Evolutionary conservation across 345 rosid species (phyloP).

Genomic region (Eucalyptus albens): DNA sequence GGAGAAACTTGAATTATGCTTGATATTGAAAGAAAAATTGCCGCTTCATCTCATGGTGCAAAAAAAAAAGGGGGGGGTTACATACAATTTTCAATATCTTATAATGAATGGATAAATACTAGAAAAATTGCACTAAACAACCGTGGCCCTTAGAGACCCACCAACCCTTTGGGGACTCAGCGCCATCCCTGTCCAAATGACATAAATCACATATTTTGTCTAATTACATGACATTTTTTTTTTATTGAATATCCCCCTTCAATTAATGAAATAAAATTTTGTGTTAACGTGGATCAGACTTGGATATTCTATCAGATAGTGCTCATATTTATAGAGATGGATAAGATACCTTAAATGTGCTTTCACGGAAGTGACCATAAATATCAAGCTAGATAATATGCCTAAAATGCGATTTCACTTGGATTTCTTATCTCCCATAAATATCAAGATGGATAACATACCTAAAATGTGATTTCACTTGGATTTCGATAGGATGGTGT

Average conservation of each 20-base stretch:
- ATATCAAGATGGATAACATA: not conserved
- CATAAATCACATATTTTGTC: not conserved
- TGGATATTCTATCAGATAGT: not conserved
- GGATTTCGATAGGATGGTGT: not conserved
- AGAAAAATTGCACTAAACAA: not conserved
- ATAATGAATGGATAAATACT: not conserved
- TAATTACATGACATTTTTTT: not conserved
- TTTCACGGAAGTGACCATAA: not conserved
- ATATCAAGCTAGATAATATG: not conserved
- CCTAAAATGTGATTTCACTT: not conserved
- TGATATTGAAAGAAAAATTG: too few species aligned
- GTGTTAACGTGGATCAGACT: not conserved
- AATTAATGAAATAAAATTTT: not conserved
- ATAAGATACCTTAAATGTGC: not conserved
- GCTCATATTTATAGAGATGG: not conserved
- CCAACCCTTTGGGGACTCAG: not conserved
- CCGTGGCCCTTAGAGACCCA: not conserved
- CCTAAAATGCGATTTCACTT: not conserved
- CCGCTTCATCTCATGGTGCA: not conserved
- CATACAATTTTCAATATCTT: not conserved
- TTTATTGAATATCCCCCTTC: not conserved
- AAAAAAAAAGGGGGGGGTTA: rapidly evolving
- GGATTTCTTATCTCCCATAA: not conserved
- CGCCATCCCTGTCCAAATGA: rapidly evolving
- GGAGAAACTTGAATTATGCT: too few species aligned